These are phyloP conservation scores for Hypholoma fasciculare DNA, from an alignment of 768 basidiomycete species.

Conservation along the genomic window DNA sequence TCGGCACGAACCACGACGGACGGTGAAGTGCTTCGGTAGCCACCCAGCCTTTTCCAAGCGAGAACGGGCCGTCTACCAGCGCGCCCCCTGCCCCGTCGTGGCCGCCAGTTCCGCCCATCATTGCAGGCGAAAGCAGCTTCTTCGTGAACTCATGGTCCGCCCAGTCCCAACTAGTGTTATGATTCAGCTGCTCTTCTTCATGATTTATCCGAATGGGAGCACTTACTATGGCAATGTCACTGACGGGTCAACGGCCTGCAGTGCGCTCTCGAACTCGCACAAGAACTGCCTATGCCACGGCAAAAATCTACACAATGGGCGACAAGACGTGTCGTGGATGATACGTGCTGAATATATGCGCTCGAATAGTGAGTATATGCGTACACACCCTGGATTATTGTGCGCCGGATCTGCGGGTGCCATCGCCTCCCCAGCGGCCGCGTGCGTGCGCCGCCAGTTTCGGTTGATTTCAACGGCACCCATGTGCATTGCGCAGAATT, in stretches of 20 bases:
- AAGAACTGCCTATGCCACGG: constrained; percentile 14
- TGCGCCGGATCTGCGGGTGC: constrained; percentile 10
- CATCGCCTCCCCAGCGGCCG: neutral
- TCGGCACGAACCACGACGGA: constrained; percentile 4
- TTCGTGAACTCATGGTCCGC: constrained; percentile 9
- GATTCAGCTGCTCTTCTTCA: no score
- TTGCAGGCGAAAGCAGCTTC: constrained; percentile 4
- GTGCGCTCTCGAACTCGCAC: constrained; percentile 9
- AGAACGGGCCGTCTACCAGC: constrained; percentile 8
- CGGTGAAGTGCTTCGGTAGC: constrained; percentile 2
- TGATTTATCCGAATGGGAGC: neutral
- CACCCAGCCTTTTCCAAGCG: constrained; percentile 9
- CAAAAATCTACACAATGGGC: neutral
- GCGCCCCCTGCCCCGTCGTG: constrained; percentile 9
- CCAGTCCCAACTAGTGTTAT: constrained; percentile 9
- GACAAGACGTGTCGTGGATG: neutral
- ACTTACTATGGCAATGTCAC: constrained; percentile 12
- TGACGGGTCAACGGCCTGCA: constrained; percentile 10
- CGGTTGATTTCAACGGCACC: constrained; percentile 11
- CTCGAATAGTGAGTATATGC: constrained; percentile 5
- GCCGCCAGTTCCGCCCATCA: constrained; percentile 11
- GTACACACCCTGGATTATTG: constrained; percentile 9
- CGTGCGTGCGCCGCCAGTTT: constrained; percentile 1
- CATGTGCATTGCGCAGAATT: constrained; percentile 12
- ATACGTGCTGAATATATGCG: neutral